A percentile compares a stretch with the other conserved stretches of the same genome.
phyloP scores from a whole-genome alignment of 768 basidiomycete species.

The Suillus occidentalis region DNA sequence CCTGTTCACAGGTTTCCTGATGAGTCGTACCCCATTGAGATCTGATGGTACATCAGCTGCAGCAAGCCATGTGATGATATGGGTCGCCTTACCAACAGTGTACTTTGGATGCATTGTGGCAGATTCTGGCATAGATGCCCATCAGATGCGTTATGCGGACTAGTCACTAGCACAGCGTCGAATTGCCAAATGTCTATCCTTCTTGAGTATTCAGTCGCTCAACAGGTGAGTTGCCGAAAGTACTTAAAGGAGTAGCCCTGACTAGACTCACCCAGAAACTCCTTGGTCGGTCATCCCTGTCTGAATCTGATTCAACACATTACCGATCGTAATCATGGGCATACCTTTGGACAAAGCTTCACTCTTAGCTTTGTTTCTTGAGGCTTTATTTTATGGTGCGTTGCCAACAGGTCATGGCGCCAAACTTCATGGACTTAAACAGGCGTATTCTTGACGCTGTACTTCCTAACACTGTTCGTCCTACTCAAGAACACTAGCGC shows the following conservation, averaged over 20 bases:
- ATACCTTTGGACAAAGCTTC: not conserved
- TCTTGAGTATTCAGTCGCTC: not conserved
- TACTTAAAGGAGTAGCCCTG: not conserved
- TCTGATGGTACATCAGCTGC: not conserved
- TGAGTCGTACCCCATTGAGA: not conserved
- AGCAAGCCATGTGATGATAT: not conserved
- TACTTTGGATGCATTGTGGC: not conserved
- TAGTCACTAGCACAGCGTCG: not conserved
- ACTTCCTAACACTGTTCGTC: not conserved
- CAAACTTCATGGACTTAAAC: not conserved
- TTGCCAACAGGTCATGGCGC: not conserved
- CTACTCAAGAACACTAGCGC: not conserved
- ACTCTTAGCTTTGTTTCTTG: not conserved
- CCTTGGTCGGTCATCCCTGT: not conserved
- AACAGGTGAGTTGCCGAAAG: not conserved
- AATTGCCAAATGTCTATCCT: not conserved
- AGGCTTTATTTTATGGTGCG: not conserved
- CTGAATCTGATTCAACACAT: not conserved
- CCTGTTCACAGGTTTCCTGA: not conserved
- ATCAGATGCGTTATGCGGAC: not conserved
- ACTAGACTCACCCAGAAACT: not conserved
- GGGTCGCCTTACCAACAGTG: not conserved
- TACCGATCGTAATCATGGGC: not conserved
- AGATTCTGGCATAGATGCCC: not conserved
- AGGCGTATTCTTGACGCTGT: not conserved